These are phyloP conservation scores for Sclerotinia nivalis DNA, from an alignment of 2,329 filamentous ascomycete genomes.

Conservation along the genomic window DNA sequence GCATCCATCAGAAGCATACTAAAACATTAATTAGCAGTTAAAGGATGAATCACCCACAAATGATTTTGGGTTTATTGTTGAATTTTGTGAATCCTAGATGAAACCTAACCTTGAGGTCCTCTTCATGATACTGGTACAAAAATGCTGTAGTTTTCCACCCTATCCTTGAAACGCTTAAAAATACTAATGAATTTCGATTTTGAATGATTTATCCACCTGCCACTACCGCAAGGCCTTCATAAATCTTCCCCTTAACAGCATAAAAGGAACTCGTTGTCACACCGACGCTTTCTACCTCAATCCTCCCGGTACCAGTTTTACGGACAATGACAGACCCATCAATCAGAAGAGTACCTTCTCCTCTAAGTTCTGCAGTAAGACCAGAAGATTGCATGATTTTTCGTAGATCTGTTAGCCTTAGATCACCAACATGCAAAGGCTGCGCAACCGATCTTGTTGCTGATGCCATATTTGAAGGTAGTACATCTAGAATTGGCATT, in stretches of 20 bases:
- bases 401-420: slow-evolving; percentile 83
- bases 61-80: background rate
- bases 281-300: slow-evolving; percentile 82
- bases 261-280: slow-evolving; percentile 70
- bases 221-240: slow-evolving; percentile 90
- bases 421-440: slow-evolving; percentile 90
- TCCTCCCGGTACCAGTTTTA: slow-evolving; percentile 82
- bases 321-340: slow-evolving; percentile 85
- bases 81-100: background rate
- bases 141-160: slow-evolving; percentile 20
- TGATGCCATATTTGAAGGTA: slow-evolving; percentile 63
- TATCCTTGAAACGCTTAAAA: background rate
- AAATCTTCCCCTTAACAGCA: slow-evolving; percentile 86
- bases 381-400: slow-evolving; percentile 79
- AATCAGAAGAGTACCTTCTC: slow-evolving; percentile 87
- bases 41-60: background rate
- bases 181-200: slow-evolving; percentile 1
- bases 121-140: slow-evolving; percentile 11
- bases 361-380: slow-evolving; percentile 87
- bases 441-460: slow-evolving; percentile 76
- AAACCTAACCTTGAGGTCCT: slow-evolving; percentile 12
- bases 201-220: slow-evolving; percentile 24
- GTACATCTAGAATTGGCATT: slow-evolving; percentile 46
- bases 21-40: background rate
- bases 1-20: background rate